Conservation (phyloP, 2,329 filamentous ascomycete genomes). For the Diplodia intermedia region DNA sequence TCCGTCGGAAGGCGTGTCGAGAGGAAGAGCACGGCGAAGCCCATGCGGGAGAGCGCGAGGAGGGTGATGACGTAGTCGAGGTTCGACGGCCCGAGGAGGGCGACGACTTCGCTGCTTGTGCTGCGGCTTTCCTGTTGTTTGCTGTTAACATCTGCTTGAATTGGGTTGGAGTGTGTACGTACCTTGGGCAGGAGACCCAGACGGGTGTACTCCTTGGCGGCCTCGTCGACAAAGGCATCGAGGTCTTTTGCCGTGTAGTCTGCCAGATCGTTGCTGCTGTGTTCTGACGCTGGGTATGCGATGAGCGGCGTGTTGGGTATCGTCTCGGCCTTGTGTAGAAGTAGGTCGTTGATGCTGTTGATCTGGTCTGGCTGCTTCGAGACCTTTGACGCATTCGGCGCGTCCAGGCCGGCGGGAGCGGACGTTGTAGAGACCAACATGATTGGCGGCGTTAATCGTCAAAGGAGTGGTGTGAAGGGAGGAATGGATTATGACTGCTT, state of each 20-base stretch:
- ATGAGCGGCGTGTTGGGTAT: conserved; percentile 37
- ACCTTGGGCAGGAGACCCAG: conserved; percentile 39
- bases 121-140: conserved; percentile 11
- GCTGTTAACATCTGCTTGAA: neutral
- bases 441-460: neutral
- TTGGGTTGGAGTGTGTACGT: conserved; percentile 7
- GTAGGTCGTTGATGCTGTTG: conserved; percentile 29
- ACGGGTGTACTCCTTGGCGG: conserved; percentile 37
- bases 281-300: conserved; percentile 37
- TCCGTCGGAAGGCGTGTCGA: conserved; percentile 61
- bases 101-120: conserved; percentile 44
- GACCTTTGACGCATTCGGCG: conserved; percentile 20
- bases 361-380: conserved; percentile 23
- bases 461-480: neutral
- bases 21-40: conserved; percentile 62
- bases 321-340: conserved; percentile 26
- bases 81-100: conserved; percentile 60
- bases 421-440: conserved; percentile 10
- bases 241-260: conserved; percentile 41
- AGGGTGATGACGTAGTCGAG: conserved; percentile 63
- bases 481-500: neutral
- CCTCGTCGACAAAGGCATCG: conserved; percentile 41
- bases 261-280: conserved; percentile 39
- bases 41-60: conserved; percentile 62
- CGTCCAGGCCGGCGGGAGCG: conserved; percentile 14